A percentile compares a stretch with the other conserved stretches of the same genome.
Conservation (phyloP, 805 yeast species). For the Kluyveromyces nonfermentans region DNA sequence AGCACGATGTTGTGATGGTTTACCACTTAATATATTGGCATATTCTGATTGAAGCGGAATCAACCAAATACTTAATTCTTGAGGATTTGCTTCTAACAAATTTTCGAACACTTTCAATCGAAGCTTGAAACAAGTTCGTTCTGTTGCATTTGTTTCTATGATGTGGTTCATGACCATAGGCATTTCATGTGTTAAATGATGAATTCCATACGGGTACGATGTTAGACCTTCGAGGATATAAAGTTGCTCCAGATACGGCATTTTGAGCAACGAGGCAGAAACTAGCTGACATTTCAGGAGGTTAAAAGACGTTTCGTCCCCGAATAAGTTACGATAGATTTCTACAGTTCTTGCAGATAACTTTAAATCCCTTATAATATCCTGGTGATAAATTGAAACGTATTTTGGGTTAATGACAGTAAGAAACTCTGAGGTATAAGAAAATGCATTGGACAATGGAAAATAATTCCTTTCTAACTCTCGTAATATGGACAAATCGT, state of each 20-base stretch:
- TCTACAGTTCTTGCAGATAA: constrained; percentile 9
- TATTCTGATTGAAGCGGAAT: constrained; percentile 16
- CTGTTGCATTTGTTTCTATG: constrained; percentile 13
- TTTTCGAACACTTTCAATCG: constrained; percentile 19
- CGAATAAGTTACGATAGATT: constrained; percentile 18
- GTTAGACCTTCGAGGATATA: constrained; percentile 20
- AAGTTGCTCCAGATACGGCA: constrained; percentile 29
- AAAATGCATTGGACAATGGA: constrained; percentile 10
- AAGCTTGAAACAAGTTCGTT: constrained; percentile 18
- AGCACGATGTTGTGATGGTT: neutral
- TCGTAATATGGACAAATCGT: constrained; percentile 10
- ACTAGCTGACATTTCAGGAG: constrained; percentile 13
- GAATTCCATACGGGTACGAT: constrained; percentile 12
- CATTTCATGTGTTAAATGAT: constrained; percentile 10
- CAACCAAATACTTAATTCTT: constrained; percentile 18
- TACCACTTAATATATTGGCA: constrained; percentile 6
- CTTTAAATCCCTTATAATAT: constrained; percentile 8
- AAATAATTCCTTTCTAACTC: constrained; percentile 15
- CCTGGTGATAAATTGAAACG: constrained; percentile 10
- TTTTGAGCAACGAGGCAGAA: constrained; percentile 11
- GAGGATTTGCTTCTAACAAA: constrained; percentile 11
- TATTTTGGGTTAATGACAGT: constrained; percentile 26
- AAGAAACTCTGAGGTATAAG: constrained; percentile 16
- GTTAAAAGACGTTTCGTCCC: constrained; percentile 13
- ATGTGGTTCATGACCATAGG: constrained; percentile 23